Evolutionary conservation across 352 stramenopile species (phyloP), one percentile per base, ranked within the genome.

Genomic region (Phytophthora pisi): DNA sequence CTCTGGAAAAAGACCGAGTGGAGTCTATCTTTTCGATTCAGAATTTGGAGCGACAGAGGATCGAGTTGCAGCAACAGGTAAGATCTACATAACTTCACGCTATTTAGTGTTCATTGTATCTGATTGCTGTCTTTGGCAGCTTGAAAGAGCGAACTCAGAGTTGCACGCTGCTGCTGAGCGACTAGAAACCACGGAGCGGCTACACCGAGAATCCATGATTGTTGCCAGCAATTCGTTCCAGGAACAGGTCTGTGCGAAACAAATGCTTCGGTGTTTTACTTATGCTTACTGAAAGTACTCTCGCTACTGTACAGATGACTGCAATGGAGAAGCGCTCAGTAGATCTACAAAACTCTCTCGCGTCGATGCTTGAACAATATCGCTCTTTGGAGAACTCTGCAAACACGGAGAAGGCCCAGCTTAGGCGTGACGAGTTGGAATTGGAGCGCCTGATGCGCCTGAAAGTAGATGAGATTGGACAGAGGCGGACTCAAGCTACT

Each of bases 371-470:
- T 13, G 66, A 75, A 11, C 57, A 56, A 61, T 53, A 62, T 70
- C 51, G 34, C 8, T 40, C 26, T 6, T 50, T 83, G 30, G 77
- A 86, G 40, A 28, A 43, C 9, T 28, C 55, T 13, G 38, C 46
- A 18, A 15, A 45, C 4, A 51, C 77, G 34, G 74, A 81, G 26
- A 81, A 78, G 26, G 18, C 54, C 13, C 75, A 79, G 31, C 60
- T 81, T 26, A 57, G 71, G 1, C 66, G 56, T 51, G 66, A 82
- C 36, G 80, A 75, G 20, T 56, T 74, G 15, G 67, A 82, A 31
- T 47, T 86, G 4, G 73, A 84, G 28, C 45, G 47, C 4, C 40
- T 77, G 26, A 61, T 84, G 5, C 52, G 49, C 15, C 53, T 49
- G 15, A 80, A 72, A 70, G 68, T 69, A n/a, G 57, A 75, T 4